Percentiles rank a stretch among this genome's conserved stretches.
Conservation (phyloP, 2,329 filamentous ascomycete genomes). For the Sclerotinia sclerotiorum region DNA sequence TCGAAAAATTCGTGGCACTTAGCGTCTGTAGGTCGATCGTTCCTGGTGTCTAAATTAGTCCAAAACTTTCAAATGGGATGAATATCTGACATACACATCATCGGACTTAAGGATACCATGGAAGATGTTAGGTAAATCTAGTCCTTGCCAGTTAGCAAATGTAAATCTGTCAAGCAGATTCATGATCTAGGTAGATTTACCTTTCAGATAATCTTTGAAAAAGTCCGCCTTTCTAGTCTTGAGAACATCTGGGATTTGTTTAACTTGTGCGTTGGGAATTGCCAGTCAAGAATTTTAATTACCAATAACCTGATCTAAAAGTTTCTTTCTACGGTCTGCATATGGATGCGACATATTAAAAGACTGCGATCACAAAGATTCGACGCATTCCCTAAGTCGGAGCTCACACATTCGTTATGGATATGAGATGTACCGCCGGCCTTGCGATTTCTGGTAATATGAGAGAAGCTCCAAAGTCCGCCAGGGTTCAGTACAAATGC, state of each 20-base stretch:
- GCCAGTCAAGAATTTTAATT: slow-evolving; percentile 11
- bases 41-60: slow-evolving; percentile 29
- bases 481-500: neutral
- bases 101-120: slow-evolving; percentile 33
- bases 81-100: slow-evolving; percentile 33
- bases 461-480: slow-evolving; percentile 2
- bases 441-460: slow-evolving; percentile 1
- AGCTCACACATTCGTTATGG: slow-evolving; percentile 1
- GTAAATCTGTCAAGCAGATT: neutral
- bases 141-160: slow-evolving; percentile 2
- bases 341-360: slow-evolving; percentile 20
- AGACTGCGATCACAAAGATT: neutral
- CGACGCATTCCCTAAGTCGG: slow-evolving; percentile 14
- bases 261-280: neutral
- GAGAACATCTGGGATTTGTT: slow-evolving; percentile 15
- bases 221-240: slow-evolving; percentile 10
- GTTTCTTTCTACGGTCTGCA: neutral
- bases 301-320: slow-evolving; percentile 12
- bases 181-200: slow-evolving; percentile 20
- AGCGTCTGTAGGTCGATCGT: slow-evolving; percentile 63
- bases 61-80: neutral
- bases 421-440: neutral
- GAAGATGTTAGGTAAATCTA: slow-evolving; percentile 39
- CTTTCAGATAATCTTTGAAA: slow-evolving; percentile 23
- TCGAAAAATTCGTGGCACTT: slow-evolving; percentile 82